A percentile compares a stretch with the other conserved stretches of the same genome.
These are phyloP conservation scores for Paracamarosporium sp. DNA, from an alignment of 2,329 filamentous ascomycete genomes.

Conservation along the genomic window DNA sequence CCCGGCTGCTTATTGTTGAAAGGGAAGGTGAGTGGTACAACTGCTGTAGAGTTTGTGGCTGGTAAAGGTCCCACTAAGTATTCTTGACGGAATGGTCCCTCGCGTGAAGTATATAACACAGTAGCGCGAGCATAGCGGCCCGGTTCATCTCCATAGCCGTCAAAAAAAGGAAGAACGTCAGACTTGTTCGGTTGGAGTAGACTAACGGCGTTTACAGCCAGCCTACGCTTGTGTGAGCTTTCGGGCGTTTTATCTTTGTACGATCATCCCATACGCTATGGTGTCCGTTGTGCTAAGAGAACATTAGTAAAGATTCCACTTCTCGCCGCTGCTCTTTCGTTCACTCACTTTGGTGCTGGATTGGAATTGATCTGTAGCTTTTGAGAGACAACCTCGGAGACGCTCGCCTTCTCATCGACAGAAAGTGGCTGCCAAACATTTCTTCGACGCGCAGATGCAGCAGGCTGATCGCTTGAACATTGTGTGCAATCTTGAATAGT, in stretches of 20 bases:
- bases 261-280: background rate
- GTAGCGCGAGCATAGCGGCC: conserved; percentile 28
- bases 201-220: conserved; percentile 2
- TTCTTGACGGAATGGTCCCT: conserved; percentile 48
- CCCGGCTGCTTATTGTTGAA: conserved; percentile 26
- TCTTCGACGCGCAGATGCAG: conserved; percentile 5
- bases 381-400: background rate
- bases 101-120: conserved; percentile 17
- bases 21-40: conserved; percentile 25
- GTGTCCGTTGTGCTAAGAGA: background rate
- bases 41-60: conserved; percentile 47
- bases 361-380: conserved; percentile 6
- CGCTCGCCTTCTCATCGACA: conserved; percentile 2
- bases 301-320: background rate
- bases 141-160: conserved; percentile 16
- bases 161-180: conserved; percentile 22
- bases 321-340: background rate
- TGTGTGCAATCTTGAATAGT: background rate
- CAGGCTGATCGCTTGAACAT: conserved; percentile 5
- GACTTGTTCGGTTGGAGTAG: conserved; percentile 30
- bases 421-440: conserved; percentile 13
- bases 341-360: conserved; percentile 6
- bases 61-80: conserved; percentile 60
- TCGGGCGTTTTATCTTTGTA: no score
- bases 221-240: background rate